Base-by-base conservation (phyloP, 257 asterid genomes). In the Thymus quinquecostatus region DNA sequence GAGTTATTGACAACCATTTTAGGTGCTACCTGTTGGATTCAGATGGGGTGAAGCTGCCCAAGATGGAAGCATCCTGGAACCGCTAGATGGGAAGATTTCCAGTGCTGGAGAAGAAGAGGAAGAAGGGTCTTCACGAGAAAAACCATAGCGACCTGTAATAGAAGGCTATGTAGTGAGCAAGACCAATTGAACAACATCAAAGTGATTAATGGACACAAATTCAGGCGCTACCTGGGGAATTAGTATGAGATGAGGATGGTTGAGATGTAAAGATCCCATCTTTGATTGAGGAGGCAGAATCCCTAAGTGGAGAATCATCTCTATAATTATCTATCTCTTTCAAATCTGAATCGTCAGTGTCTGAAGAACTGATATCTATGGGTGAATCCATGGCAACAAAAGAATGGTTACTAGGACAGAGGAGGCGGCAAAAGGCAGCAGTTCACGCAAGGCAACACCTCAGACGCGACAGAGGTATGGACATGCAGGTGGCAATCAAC, bases 291-390 rank as follows among this genome's bases (percentile, higher is more conserved):
- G 81, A 56, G 28, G 85, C 83, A 13, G 82, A 69, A 73, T 92
- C 96, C 82, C 79, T 82, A 60, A 60, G 49, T 54, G 97, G 97
- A 33, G 96, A 92, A 32, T 86, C 88, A 2, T 75, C 87, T 60
- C 38, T 74, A 59, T 95, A 95, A 67, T 86, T 81, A 51, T 92
- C 98, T 72, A 92, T 92, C 74, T 83, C 98, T 73, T 87, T 81
- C 13, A 91, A 84, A 69, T 86, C 92, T 8, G 96, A 92, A 77
- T 95, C 98, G 66, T 95, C 99, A 77, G 85, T 78, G 65, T 91
- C 97, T 12, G 97, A 71, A 1, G 98, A 92, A 77, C 92, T 87
- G 79, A 92, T 90, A 66, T 82, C 92, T 68, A 95, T 87, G 30
- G 38, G 64, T 44, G 86, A 69, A 77, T 76, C 95, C 92, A 88